Base-by-base conservation (phyloP, 805 yeast genomes). In the Wickerhamomyces queroliae region DNA sequence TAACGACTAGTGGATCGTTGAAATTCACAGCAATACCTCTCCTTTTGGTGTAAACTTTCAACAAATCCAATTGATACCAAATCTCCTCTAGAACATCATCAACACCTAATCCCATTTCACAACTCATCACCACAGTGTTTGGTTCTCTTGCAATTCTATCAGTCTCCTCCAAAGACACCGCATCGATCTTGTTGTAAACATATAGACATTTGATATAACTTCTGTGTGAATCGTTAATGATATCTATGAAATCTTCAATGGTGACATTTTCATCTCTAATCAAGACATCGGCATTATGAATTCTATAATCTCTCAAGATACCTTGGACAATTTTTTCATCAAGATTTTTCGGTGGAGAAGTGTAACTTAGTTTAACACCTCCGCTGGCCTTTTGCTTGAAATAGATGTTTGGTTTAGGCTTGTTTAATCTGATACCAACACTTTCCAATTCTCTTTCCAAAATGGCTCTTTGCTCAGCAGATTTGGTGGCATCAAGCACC, bases 401-500 rank as follows among this genome's bases (percentile, higher is more conserved):
- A 43, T 80, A 71, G 39, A 93, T 80, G 56, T 66, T 85, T 18
- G 99, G 99, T 45, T 72, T 79, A 34, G 69, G 69, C 55, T 83
- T 86, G 58, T 91, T 91, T 51, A 91, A 69, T 43, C 99, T 72
- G 40, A 91, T 89, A 1, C 99, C 99, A 58, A 91, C 95, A 5
- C 93, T 80, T 56, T 91, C 98, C 48, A 91, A 69, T 65, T 91
- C 99, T 42, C 75, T 75, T 56, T 91, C 97, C 48, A 91, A 69
- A 41, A 90, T 85, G 52, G 74, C 79, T 48, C 97, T 71, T 62
- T 91, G 99, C 52, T 90, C 89, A 22, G 79, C 80, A 22, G 95
- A 86, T 59, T 93, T 93, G 2, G 99, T 91, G 2, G 98, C 96
- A 64, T 91, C 99, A 47, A 91, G 65, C 40, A 91, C 89, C 95